Evolutionary conservation across 495 filamentous ascomycete species (phyloP).

Genomic region (Penicillium subrubescens): DNA sequence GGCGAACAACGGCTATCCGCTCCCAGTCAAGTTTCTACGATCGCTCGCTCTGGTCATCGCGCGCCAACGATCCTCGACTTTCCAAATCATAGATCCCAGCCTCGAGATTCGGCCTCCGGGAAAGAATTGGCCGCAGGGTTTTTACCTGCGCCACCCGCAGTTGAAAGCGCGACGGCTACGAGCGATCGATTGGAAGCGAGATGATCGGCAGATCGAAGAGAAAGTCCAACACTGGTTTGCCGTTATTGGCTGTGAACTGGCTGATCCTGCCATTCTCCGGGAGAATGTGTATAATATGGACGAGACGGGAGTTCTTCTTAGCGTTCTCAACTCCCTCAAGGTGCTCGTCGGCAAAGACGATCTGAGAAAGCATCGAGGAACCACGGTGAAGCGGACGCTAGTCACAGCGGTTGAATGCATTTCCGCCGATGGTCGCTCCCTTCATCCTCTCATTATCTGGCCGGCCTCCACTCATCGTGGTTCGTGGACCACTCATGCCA

Average conservation of each 20-base stretch:
- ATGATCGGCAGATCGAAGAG: slow-evolving; percentile 37
- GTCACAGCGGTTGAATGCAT: slow-evolving; percentile 37
- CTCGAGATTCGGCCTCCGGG: slow-evolving; percentile 23
- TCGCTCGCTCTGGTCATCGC: slow-evolving; percentile 20
- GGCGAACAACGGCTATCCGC: slow-evolving; percentile 18
- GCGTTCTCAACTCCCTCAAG: slow-evolving; percentile 38
- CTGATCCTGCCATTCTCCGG: slow-evolving; percentile 19
- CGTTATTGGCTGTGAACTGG: slow-evolving; percentile 13
- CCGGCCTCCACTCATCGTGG: slow-evolving; percentile 21
- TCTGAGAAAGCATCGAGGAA: slow-evolving; percentile 34
- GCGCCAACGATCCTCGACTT: slow-evolving; percentile 20
- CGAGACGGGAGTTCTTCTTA: slow-evolving; percentile 38
- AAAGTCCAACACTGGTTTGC: slow-evolving; percentile 41
- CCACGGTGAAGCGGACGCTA: slow-evolving; percentile 28
- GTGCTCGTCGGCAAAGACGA: slow-evolving; percentile 39
- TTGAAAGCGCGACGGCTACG: slow-evolving; percentile 29
- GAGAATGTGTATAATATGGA: slow-evolving; percentile 36
- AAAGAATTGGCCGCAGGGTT: slow-evolving; percentile 32
- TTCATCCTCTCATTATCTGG: slow-evolving; percentile 40
- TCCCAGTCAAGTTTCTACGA: slow-evolving; percentile 19
- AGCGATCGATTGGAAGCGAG: slow-evolving; percentile 30
- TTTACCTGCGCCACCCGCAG: slow-evolving; percentile 28
- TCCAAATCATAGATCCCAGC: slow-evolving; percentile 17
- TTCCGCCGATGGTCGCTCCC: slow-evolving; percentile 26
- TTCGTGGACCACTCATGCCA: slow-evolving; percentile 33